Evolutionary conservation across 2,329 filamentous ascomycete genomes (phyloP).

Genomic region (Colletotrichum gloeosporioides): DNA sequence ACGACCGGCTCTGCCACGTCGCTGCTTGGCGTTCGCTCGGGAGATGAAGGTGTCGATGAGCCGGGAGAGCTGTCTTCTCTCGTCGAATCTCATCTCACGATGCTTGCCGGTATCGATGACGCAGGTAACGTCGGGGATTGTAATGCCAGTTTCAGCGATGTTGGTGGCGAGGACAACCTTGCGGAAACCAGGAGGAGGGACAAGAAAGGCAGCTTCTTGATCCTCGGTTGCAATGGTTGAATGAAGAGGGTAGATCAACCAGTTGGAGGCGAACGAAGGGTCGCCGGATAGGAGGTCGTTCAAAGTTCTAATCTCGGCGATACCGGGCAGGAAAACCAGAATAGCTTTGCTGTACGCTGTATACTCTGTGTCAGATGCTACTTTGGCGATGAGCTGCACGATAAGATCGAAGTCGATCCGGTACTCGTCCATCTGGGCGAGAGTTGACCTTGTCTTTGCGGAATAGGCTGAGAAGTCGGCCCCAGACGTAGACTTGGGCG

Average conservation of each 20-base stretch:
- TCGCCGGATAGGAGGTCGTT: constrained; percentile 86
- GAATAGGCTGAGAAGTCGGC: constrained; percentile 76
- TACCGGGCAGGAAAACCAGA: constrained; percentile 92
- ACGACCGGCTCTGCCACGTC: constrained; percentile 90
- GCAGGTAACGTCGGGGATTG: constrained; percentile 96
- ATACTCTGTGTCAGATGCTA: constrained; percentile 73
- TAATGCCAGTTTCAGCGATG: constrained; percentile 98
- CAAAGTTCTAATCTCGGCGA: constrained; percentile 87
- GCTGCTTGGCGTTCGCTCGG: constrained; percentile 92
- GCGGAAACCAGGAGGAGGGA: constrained; percentile 80
- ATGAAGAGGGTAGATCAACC: constrained; percentile 89
- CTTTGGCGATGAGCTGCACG: constrained; percentile 75
- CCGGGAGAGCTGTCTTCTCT: constrained; percentile 86
- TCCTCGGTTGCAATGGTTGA: constrained; percentile 96
- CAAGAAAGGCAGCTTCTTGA: constrained; percentile 88
- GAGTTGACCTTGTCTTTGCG: constrained; percentile 72
- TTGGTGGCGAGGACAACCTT: constrained; percentile 98
- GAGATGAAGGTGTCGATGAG: constrained; percentile 96
- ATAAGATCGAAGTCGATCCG: constrained; percentile 90
- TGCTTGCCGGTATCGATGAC: constrained; percentile 97
- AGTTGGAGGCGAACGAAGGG: constrained; percentile 74
- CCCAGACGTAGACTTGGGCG: constrained; percentile 50
- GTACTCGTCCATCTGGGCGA: constrained; percentile 87
- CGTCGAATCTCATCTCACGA: constrained; percentile 96
- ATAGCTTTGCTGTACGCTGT: constrained; percentile 84